A percentile compares a stretch with the other conserved stretches of the same genome.
Conservation (phyloP, 192 early-diverging fungal genomes). For the Allomyces javanicus region DNA sequence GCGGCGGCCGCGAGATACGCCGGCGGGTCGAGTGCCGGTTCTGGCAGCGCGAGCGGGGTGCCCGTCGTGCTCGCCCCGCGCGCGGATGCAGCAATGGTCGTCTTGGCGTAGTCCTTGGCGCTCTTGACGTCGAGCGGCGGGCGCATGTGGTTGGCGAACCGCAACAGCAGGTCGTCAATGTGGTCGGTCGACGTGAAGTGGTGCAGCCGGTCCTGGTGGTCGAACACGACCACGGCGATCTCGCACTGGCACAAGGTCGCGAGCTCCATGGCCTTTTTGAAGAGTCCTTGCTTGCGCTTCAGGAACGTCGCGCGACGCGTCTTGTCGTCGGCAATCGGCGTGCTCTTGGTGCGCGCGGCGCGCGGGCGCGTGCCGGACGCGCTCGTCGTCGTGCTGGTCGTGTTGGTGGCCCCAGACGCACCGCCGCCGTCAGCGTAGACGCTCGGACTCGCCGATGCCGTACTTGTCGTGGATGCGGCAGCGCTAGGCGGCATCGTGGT, state of each 20-base stretch:
- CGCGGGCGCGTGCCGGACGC: background rate
- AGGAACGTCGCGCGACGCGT: conserved; percentile 50
- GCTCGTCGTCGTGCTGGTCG: conserved; percentile 1
- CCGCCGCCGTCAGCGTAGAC: background rate
- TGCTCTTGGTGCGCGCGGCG: conserved; percentile 14
- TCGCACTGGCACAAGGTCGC: conserved; percentile 87
- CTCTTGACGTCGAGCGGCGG: background rate
- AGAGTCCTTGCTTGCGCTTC: conserved; percentile 81
- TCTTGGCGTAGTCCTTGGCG: background rate
- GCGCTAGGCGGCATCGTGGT: background rate
- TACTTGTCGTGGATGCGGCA: conserved; percentile 2
- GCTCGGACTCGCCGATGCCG: background rate
- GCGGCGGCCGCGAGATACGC: too few relatives aligned
- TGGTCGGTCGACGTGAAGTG: conserved; percentile 74
- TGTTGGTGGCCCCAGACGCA: background rate
- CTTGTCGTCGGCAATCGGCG: background rate
- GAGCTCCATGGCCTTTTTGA: conserved; percentile 95
- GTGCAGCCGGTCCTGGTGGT: conserved; percentile 75
- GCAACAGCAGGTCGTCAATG: conserved; percentile 78
- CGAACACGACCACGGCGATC: conserved; percentile 88
- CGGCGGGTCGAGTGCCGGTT: too few relatives aligned
- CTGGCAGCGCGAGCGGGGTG: too few relatives aligned
- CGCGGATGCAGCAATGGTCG: too few relatives aligned
- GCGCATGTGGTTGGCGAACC: conserved; percentile 47
- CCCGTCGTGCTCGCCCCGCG: too few relatives aligned